phyloP scores from a whole-genome alignment of 108 stramenopile genomes.

The Cyclotella baltica region DNA sequence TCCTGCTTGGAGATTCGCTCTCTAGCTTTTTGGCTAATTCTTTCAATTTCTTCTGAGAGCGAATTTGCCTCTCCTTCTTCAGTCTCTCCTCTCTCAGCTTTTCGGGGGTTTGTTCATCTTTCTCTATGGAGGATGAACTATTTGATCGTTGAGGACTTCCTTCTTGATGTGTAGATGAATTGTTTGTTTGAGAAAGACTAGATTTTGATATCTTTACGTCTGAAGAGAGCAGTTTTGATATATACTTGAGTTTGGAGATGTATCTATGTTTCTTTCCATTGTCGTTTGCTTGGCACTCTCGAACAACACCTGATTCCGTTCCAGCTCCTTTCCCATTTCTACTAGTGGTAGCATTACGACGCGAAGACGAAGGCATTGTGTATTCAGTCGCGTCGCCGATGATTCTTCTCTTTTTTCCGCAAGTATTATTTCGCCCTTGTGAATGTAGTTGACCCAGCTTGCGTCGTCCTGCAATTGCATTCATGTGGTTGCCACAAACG shows the following conservation, averaged over 20 bases:
- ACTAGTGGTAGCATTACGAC: no score
- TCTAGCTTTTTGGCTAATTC: neutral
- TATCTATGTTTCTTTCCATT: neutral
- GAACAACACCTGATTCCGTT: no score
- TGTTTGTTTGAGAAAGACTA: neutral
- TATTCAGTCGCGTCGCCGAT: no score
- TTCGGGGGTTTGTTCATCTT: neutral
- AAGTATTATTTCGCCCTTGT: no score
- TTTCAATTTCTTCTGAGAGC: conserved; percentile 1
- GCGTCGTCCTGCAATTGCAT: no score
- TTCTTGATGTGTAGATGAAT: neutral
- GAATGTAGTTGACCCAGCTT: no score
- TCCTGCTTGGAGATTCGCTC: neutral
- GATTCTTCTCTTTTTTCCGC: no score
- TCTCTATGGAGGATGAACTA: neutral
- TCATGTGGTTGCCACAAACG: no score
- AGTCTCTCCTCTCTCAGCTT: neutral
- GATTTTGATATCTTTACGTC: no score
- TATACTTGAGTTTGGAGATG: neutral
- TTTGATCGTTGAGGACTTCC: neutral
- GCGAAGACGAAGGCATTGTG: no score
- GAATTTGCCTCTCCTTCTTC: conserved; percentile 6
- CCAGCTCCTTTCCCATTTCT: no score
- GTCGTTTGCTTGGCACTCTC: no score
- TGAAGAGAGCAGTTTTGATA: neutral